Conservation (phyloP, 2,329 filamentous ascomycete genomes). For the Paecilomyces formosus region DNA sequence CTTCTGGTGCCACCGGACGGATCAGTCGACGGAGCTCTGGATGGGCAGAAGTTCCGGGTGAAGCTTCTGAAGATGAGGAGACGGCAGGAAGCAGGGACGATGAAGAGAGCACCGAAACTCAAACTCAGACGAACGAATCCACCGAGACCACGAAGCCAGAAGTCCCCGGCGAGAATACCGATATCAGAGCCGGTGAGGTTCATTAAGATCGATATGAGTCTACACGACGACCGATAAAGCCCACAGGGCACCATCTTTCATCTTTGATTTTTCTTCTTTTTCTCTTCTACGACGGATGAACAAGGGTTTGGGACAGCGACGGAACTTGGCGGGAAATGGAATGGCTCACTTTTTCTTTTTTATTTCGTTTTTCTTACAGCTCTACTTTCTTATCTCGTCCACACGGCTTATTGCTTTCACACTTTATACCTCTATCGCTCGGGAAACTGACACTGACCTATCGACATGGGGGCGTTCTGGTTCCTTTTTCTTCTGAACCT, state of each 20-base stretch:
- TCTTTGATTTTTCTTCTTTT: too few species aligned
- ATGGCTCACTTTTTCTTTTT: not conserved
- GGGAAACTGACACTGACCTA: not conserved
- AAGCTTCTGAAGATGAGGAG: constrained; percentile 26
- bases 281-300: not conserved
- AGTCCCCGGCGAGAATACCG: not conserved
- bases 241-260: not conserved
- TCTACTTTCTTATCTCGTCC: not conserved
- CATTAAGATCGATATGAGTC: not conserved
- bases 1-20: constrained; percentile 18
- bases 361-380: not conserved
- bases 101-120: constrained; percentile 26
- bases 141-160: not conserved
- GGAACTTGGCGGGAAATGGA: not conserved
- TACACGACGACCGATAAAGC: not conserved
- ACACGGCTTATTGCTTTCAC: not conserved
- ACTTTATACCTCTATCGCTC: not conserved
- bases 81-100: constrained; percentile 10
- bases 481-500: not conserved
- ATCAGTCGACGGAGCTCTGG: constrained; percentile 37
- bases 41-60: constrained; percentile 37
- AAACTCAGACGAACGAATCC: not conserved
- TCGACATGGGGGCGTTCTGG: not conserved
- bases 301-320: not conserved
- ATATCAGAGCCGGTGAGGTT: not conserved